Percentiles rank a stretch among this genome's conserved stretches.
Evolutionary conservation across 2,329 filamentous ascomycete genomes (phyloP).

Genomic region (Sarocladium strictum): DNA sequence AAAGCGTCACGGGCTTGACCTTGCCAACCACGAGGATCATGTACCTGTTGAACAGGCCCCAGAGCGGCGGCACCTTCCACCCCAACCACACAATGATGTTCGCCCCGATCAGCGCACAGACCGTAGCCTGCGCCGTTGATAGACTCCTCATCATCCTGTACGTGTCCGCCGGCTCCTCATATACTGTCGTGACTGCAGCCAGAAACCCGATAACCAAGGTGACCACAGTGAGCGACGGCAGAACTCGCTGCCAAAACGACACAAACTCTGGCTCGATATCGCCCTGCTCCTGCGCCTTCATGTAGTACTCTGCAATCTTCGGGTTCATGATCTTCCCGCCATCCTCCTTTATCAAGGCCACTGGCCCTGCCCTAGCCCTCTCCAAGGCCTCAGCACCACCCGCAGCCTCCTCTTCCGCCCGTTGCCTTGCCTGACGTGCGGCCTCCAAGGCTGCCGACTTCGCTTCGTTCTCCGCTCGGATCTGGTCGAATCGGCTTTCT

Average conservation of each 20-base stretch:
- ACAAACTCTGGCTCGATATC: slow-evolving; percentile 20
- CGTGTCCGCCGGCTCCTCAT: slow-evolving; percentile 45
- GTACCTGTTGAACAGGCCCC: slow-evolving; percentile 61
- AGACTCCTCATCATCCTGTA: slow-evolving; percentile 54
- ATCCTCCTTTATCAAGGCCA: slow-evolving; percentile 34
- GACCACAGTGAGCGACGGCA: slow-evolving; percentile 47
- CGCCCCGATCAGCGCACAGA: slow-evolving; percentile 52
- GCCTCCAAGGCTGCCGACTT: slow-evolving; percentile 38
- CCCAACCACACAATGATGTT: slow-evolving; percentile 51
- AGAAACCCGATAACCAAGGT: slow-evolving; percentile 37
- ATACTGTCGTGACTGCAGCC: slow-evolving; percentile 39
- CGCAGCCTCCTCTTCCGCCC: slow-evolving; percentile 30
- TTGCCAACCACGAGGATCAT: slow-evolving; percentile 60
- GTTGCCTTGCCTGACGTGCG: slow-evolving; percentile 26
- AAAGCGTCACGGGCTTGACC: slow-evolving; percentile 53
- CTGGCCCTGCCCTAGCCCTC: slow-evolving; percentile 20
- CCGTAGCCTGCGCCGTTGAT: slow-evolving; percentile 57
- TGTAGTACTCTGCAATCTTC: slow-evolving; percentile 31
- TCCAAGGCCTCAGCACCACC: slow-evolving; percentile 20
- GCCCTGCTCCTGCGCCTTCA: slow-evolving; percentile 45
- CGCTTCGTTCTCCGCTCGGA: slow-evolving; percentile 47
- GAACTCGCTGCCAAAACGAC: slow-evolving; percentile 44
- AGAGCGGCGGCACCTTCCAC: slow-evolving; percentile 61
- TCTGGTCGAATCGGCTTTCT: slow-evolving; percentile 48
- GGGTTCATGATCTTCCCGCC: slow-evolving; percentile 32